These are phyloP conservation scores for Mrakia gelida DNA, from an alignment of 768 basidiomycete genomes.

Conservation along the genomic window DNA sequence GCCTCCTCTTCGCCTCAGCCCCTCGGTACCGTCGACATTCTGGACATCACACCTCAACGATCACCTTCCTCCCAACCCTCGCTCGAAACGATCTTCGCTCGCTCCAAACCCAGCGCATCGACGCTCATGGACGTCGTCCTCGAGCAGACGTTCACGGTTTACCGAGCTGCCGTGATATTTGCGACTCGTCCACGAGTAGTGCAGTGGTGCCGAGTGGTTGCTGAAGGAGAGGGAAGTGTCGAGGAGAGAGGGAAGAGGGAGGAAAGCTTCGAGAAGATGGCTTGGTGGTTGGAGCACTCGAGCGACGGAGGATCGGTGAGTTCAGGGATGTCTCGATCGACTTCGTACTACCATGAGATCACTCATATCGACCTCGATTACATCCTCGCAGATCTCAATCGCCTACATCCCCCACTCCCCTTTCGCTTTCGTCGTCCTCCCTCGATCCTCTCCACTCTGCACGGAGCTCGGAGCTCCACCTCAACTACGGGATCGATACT, in stretches of 20 bases:
- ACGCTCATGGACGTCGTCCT: neutral
- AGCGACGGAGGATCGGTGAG: neutral
- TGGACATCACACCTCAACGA: neutral
- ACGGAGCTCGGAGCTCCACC: neutral
- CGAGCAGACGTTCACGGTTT: neutral
- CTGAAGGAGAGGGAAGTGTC: neutral
- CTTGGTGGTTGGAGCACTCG: neutral
- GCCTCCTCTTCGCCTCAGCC: neutral
- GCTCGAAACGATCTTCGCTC: neutral
- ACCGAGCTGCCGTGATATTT: neutral
- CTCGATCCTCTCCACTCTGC: neutral
- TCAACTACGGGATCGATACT: neutral
- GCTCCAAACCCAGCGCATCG: neutral
- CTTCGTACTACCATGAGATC: too few species aligned
- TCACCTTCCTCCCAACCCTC: neutral
- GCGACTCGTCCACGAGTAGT: neutral
- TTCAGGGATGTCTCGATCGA: neutral
- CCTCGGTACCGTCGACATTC: neutral
- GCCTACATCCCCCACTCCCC: neutral
- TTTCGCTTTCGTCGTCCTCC: neutral
- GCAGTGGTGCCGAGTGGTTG: neutral
- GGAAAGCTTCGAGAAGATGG: neutral
- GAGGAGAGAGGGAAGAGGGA: conserved; percentile 6
- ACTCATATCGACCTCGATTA: neutral
- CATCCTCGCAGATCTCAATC: neutral